Percentiles rank a stretch among this genome's conserved stretches.
These are phyloP conservation scores for Arctostaphylos glauca DNA, from an alignment of 148 eudicot genomes.

Conservation along the genomic window DNA sequence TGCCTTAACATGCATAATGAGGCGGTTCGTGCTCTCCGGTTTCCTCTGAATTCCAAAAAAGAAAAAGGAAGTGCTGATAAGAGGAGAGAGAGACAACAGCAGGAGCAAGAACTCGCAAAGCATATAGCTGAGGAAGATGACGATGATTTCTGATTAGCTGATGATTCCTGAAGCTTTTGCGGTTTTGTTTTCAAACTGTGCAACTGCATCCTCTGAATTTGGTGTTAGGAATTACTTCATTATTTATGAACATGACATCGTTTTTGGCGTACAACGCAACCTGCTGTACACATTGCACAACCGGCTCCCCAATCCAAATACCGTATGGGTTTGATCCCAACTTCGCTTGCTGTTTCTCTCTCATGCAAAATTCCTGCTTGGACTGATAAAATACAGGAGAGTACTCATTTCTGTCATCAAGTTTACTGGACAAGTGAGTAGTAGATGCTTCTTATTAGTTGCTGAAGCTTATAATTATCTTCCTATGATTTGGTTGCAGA, in stretches of 20 bases:
- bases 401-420: not conserved
- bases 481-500: too few relatives aligned
- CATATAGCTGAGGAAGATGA: constrained; percentile 97
- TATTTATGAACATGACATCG: too few relatives aligned
- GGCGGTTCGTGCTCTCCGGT: constrained; percentile 81
- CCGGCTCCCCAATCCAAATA: not conserved
- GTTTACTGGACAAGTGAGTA: not conserved
- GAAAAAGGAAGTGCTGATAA: constrained; percentile 93
- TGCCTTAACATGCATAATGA: constrained; percentile 96
- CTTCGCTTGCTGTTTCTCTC: not conserved
- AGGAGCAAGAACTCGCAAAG: constrained; percentile 94
- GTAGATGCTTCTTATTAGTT: not conserved
- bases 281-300: too few relatives aligned
- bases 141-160: constrained; percentile 60
- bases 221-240: not conserved
- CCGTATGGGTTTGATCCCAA: not conserved
- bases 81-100: constrained; percentile 92
- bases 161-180: not conserved
- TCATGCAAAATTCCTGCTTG: not conserved
- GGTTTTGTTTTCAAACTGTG: not conserved
- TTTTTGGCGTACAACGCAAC: too few relatives aligned
- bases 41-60: constrained; percentile 82
- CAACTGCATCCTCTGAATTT: not conserved
- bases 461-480: too few relatives aligned
- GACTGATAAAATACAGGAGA: not conserved